A percentile compares a stretch with the other conserved stretches of the same genome.
Conservation (phyloP, 23 red algal genomes). For the Cyanidiococcus yangmingshanensis region DNA sequence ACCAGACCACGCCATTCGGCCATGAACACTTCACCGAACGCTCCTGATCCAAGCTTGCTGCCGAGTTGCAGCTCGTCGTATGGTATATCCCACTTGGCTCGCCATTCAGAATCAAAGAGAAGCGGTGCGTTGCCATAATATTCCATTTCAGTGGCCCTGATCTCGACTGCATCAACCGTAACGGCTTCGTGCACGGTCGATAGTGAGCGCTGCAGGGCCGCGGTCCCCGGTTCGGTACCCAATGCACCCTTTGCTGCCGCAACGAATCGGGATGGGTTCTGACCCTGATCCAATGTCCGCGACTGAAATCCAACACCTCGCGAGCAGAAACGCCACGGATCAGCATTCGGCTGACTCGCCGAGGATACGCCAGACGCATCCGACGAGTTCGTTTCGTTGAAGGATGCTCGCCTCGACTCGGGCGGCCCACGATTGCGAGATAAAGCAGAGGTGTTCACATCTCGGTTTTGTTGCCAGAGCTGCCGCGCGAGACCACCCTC, state of each 20-base stretch:
- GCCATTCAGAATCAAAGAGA: slow-evolving; percentile 64
- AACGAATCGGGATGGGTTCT: not conserved
- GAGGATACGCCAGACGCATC: not conserved
- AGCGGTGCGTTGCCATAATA: not conserved
- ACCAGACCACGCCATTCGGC: slow-evolving; percentile 48
- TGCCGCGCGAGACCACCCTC: not conserved
- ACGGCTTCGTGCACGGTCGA: not conserved
- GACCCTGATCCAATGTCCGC: not conserved
- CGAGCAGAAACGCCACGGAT: not conserved
- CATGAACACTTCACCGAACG: slow-evolving; percentile 95
- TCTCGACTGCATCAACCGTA: not conserved
- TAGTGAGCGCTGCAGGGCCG: not conserved
- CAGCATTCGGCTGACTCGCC: not conserved
- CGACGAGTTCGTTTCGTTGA: not conserved
- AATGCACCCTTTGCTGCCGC: not conserved
- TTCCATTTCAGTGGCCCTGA: not conserved
- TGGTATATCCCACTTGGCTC: slow-evolving; percentile 78
- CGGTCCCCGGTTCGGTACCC: not conserved
- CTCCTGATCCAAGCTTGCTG: slow-evolving; percentile 79
- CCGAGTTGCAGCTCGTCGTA: slow-evolving; percentile 68
- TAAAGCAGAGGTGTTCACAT: too few relatives aligned
- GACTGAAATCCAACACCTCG: not conserved
- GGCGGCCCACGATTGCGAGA: too few relatives aligned
- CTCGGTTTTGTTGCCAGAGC: not conserved
- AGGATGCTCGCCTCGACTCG: too few relatives aligned